These are phyloP conservation scores for Ustilago esculenta DNA, from an alignment of 1,284 basidiomycete genomes.

Conservation along the genomic window DNA sequence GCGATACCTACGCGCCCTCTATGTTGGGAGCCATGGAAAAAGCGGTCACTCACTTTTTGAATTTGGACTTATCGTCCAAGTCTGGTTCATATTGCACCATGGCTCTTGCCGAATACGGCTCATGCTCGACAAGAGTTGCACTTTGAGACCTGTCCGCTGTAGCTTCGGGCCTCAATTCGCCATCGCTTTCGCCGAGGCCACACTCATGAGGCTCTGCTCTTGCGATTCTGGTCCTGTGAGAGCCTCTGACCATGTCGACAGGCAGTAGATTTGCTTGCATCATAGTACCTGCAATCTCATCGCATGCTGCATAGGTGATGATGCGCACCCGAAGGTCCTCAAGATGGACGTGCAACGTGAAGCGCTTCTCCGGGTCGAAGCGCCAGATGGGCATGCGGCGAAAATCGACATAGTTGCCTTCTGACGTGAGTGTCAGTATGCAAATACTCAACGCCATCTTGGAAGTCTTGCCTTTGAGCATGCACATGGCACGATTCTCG, in stretches of 20 bases:
- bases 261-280: slow-evolving; percentile 41
- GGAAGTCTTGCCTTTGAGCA: slow-evolving; percentile 42
- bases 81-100: not conserved
- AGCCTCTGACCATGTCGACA: slow-evolving; percentile 24
- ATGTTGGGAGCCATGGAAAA: no score
- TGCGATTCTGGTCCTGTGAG: slow-evolving; percentile 21
- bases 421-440: slow-evolving; percentile 34
- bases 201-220: slow-evolving; percentile 15
- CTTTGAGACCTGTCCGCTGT: not conserved
- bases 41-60: slow-evolving; percentile 37
- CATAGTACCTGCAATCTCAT: slow-evolving; percentile 41
- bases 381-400: slow-evolving; percentile 49
- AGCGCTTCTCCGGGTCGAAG: slow-evolving; percentile 36
- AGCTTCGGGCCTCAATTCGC: not conserved
- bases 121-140: not conserved
- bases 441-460: slow-evolving; percentile 36
- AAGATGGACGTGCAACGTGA: slow-evolving; percentile 52
- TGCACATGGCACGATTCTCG: slow-evolving; percentile 34
- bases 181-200: slow-evolving; percentile 2
- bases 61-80: slow-evolving; percentile 14
- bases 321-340: slow-evolving; percentile 59
- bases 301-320: slow-evolving; percentile 41
- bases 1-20: no score
- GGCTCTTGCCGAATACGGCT: not conserved
- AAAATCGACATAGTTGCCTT: slow-evolving; percentile 43